Percentiles rank a stretch among this genome's conserved stretches.
These are phyloP conservation scores for Zanthoxylum bungeanum DNA, from an alignment of 345 rosid genomes.

Conservation along the genomic window DNA sequence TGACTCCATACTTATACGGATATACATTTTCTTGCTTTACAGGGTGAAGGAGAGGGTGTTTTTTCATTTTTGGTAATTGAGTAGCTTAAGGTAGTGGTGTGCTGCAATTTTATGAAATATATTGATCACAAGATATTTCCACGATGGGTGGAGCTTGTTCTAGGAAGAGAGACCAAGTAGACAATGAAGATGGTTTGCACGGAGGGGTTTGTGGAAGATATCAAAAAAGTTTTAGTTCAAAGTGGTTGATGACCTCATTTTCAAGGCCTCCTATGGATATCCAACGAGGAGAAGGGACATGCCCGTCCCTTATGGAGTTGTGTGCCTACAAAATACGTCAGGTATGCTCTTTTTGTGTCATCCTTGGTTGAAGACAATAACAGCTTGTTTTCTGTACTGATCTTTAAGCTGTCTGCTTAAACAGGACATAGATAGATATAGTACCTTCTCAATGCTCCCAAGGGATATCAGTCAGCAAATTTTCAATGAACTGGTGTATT, in stretches of 20 bases:
- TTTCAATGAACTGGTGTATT: slow-evolving; percentile 63
- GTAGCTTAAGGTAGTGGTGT: slow-evolving; percentile 25
- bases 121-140: slow-evolving; percentile 27
- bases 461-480: slow-evolving; percentile 88
- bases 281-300: slow-evolving; percentile 39
- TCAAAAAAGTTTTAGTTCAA: slow-evolving; percentile 75
- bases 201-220: slow-evolving; percentile 53
- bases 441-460: slow-evolving; percentile 61
- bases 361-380: not conserved
- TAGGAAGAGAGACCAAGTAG: slow-evolving; percentile 71
- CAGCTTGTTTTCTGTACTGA: slow-evolving; percentile 6
- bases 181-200: slow-evolving; percentile 49
- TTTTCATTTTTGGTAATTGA: slow-evolving; percentile 21
- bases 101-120: slow-evolving; percentile 19
- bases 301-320: slow-evolving; percentile 74
- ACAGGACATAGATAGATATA: slow-evolving; percentile 64
- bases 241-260: slow-evolving; percentile 77
- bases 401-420: slow-evolving; percentile 21
- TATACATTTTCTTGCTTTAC: slow-evolving; percentile 16
- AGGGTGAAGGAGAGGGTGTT: slow-evolving; percentile 25
- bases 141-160: slow-evolving; percentile 98
- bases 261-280: slow-evolving; percentile 45
- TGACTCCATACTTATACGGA: slow-evolving; percentile 11
- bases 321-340: slow-evolving; percentile 52
- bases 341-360: slow-evolving; percentile 36